Conservation (phyloP, 805 yeast species). For the Kuraishia molischiana region DNA sequence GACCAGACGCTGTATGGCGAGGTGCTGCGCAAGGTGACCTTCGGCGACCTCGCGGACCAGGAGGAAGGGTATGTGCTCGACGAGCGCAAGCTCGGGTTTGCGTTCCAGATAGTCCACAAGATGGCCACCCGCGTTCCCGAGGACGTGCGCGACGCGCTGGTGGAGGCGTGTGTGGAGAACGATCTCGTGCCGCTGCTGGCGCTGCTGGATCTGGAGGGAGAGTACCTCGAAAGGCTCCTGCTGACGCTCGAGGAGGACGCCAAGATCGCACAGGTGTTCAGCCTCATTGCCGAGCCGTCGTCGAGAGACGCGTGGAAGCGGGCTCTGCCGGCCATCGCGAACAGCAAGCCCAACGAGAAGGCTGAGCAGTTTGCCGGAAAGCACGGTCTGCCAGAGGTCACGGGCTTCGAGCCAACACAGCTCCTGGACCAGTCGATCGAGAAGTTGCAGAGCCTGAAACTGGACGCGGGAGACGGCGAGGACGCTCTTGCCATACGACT, state of each 20-base stretch:
- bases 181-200: not conserved
- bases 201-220: not conserved
- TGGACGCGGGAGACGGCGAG: slow-evolving; percentile 1
- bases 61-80: slow-evolving; percentile 3
- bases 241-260: not conserved
- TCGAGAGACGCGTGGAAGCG: not conserved
- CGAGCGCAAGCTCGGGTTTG: not conserved
- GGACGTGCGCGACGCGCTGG: not conserved
- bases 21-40: slow-evolving; percentile 2
- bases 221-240: not conserved
- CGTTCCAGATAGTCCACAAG: not conserved
- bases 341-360: not conserved
- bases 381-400: not conserved
- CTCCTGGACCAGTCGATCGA: not conserved
- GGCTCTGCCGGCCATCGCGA: not conserved
- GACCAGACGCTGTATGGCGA: not conserved
- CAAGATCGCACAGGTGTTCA: not conserved
- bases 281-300: no score
- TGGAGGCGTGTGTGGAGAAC: not conserved
- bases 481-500: slow-evolving; percentile 1
- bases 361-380: not conserved
- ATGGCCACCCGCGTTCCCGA: not conserved
- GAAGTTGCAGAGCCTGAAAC: not conserved
- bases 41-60: slow-evolving; percentile 1
- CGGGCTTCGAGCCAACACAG: not conserved